Conservation (phyloP, 495 filamentous ascomycete genomes). For the Aspergillus nanangensis region DNA sequence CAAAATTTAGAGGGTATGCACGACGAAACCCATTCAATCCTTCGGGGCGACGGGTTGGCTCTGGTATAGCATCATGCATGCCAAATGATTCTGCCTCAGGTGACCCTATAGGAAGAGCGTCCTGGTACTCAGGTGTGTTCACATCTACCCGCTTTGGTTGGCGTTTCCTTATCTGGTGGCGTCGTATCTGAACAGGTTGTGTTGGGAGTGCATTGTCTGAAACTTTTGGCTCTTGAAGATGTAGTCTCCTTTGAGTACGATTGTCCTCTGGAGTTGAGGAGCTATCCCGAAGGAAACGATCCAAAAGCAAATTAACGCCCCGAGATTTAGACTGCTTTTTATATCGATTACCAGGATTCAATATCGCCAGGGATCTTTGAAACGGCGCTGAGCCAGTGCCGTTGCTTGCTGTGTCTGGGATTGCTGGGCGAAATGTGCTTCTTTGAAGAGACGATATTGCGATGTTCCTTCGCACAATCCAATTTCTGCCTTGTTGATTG, state of each 20-base stretch:
- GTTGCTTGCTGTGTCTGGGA: constrained; percentile 27
- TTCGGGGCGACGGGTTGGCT: constrained; percentile 5
- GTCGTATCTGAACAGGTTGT: constrained; percentile 1
- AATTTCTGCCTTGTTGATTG: constrained; percentile 23
- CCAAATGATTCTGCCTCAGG: constrained; percentile 10
- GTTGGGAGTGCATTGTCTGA: constrained; percentile 2
- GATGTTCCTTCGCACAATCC: constrained; percentile 32
- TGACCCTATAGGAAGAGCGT: constrained; percentile 5
- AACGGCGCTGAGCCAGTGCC: constrained; percentile 17
- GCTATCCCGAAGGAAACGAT: constrained; percentile 33
- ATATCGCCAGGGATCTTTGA: constrained; percentile 20
- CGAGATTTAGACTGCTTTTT: constrained; percentile 8
- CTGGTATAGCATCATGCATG: not conserved
- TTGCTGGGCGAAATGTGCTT: constrained; percentile 32
- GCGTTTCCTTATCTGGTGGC: constrained; percentile 41
- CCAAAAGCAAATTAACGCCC: constrained; percentile 25
- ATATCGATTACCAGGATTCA: constrained; percentile 23
- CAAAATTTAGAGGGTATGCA: constrained; percentile 72
- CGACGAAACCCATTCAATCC: constrained; percentile 48
- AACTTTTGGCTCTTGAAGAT: not conserved
- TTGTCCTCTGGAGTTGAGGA: constrained; percentile 1
- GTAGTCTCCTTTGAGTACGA: not conserved
- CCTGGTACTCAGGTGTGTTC: constrained; percentile 18
- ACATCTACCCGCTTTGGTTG: constrained; percentile 50
- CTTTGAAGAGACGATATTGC: constrained; percentile 31